Conservation (phyloP, 345 rosid genomes). For the Brassica nigra region DNA sequence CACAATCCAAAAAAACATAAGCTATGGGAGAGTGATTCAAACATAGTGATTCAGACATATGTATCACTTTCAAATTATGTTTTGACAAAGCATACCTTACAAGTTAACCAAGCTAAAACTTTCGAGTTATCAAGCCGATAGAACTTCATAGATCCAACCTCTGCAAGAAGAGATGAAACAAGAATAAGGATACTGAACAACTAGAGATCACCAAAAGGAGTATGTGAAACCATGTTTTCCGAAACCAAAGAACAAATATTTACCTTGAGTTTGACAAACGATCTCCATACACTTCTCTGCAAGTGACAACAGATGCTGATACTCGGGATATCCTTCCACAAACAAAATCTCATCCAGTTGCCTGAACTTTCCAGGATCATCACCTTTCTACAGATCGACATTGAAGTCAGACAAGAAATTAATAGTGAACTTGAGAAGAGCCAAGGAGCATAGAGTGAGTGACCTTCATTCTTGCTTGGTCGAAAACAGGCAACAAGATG, state of each 20-base stretch:
- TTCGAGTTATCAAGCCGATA: slow-evolving; percentile 82
- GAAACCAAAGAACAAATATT: slow-evolving; percentile 15
- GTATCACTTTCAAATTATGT: not conserved
- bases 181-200: slow-evolving; percentile 1
- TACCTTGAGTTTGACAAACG: slow-evolving; percentile 88
- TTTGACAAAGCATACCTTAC: slow-evolving; percentile 54
- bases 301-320: slow-evolving; percentile 56
- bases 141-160: slow-evolving; percentile 72
- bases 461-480: slow-evolving; percentile 93
- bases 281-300: slow-evolving; percentile 76
- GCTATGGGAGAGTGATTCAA: not conserved
- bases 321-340: slow-evolving; percentile 67
- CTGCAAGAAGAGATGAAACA: slow-evolving; percentile 48
- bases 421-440: not conserved
- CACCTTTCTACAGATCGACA: slow-evolving; percentile 61
- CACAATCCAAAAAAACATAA: not conserved
- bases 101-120: slow-evolving; percentile 75
- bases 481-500: slow-evolving; percentile 73
- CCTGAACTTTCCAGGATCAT: slow-evolving; percentile 86
- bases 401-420: not conserved
- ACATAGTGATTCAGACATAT: too few species aligned
- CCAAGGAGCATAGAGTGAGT: slow-evolving; percentile 28
- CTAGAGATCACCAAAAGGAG: not conserved
- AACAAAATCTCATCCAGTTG: slow-evolving; percentile 79
- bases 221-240: not conserved